Evolutionary conservation across 257 asterid genomes (phyloP).

Genomic region (Gentiana straminea): DNA sequence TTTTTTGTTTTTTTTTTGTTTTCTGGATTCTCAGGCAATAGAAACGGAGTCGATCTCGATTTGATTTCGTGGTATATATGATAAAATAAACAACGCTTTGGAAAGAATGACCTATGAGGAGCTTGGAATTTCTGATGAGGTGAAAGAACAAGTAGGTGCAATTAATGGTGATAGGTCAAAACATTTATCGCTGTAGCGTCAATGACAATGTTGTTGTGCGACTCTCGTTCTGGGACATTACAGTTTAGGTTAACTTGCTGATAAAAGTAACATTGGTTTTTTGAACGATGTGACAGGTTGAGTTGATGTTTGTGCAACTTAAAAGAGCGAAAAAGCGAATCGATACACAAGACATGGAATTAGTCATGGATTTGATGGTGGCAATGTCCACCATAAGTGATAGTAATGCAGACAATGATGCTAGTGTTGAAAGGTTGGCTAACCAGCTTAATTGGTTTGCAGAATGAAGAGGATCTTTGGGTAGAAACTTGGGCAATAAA

Average conservation of each 20-base stretch:
- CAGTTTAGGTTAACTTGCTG: too few relatives aligned
- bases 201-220: too few relatives aligned
- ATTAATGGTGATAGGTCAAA: not conserved
- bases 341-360: conserved; percentile 85
- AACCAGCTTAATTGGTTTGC: conserved; percentile 41
- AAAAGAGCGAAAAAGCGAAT: conserved; percentile 50
- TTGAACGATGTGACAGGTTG: conserved; percentile 30
- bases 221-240: too few relatives aligned
- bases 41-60: conserved; percentile 64
- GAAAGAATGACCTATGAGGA: conserved; percentile 74
- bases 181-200: too few relatives aligned
- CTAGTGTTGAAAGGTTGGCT: conserved; percentile 71
- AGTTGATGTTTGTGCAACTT: conserved; percentile 45
- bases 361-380: conserved; percentile 84
- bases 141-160: conserved; percentile 47
- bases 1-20: not conserved
- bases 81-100: conserved; percentile 44
- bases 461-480: conserved; percentile 46
- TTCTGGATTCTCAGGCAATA: conserved; percentile 27
- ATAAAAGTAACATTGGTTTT: too few relatives aligned
- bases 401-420: conserved; percentile 49
- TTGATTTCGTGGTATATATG: conserved; percentile 52
- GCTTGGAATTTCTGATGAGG: conserved; percentile 69
- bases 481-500: conserved; percentile 43
- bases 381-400: conserved; percentile 47